Base-by-base conservation (phyloP, 2,329 filamentous ascomycete genomes). In the Penicillium carneum region DNA sequence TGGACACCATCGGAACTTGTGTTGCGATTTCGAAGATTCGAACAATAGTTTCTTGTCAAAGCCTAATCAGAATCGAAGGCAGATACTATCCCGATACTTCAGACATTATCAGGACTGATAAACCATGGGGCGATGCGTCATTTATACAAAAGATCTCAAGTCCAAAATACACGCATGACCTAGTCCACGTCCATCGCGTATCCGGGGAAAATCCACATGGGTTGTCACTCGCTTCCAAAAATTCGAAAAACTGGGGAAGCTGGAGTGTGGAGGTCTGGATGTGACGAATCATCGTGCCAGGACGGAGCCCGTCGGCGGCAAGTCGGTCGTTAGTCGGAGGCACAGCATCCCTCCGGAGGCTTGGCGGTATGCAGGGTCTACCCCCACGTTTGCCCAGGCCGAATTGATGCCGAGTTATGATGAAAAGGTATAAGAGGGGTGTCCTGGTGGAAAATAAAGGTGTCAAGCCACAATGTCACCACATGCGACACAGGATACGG, bases 391-490 rank as follows among this genome's bases (percentile, higher is more conserved):
- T 34, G 9, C 11, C 10, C 14, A 39, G 8, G 31, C 62, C 59
- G 62, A 63, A 18, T 51, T 47, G 51, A n/a, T 4, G 12, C 59
- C 54, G 59, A 36, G 29, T 7, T n/a, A 11, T 18, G 12, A 20
- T 46, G 5, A 29, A 50, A 50, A 20, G 14, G n/a, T 59, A 59
- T 59, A 59, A 59, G 49, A 53, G 39, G 14, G 41, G 16, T 23
- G 42, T 26, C 8, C 11, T 12, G 16, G 34, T n/a, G 9, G 23
- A 34, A 43, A 34, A 54, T 34, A 2, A 1, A 57, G 42, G 8
- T 41, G 18, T 36, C 42, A 45, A 36, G 33, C 38, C 38, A 63
- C 39, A 16, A 69, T 69, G 66, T 69, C 66, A 41, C 66, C 66
- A 7, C 59, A 61, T 23, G 65, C 66, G 11, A 49, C 51, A 16